Evolutionary conservation across 2,329 filamentous ascomycete genomes (phyloP).

Genomic region (Fusarium ambrosium): DNA sequence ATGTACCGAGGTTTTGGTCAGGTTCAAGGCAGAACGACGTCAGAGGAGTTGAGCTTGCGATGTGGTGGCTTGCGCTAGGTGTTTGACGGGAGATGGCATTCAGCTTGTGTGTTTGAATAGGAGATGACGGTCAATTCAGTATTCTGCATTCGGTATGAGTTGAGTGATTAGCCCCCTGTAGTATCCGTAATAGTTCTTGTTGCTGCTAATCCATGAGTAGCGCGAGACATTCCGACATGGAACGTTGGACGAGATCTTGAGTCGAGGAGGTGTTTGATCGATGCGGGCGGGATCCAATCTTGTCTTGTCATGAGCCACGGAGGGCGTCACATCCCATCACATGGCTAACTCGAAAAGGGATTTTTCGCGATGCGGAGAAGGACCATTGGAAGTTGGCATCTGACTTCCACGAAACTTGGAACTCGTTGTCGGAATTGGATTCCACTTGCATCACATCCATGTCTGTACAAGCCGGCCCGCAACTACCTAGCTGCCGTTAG

Average conservation of each 20-base stretch:
- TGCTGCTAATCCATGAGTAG: neutral
- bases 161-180: neutral
- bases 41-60: slow-evolving; percentile 16
- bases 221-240: neutral
- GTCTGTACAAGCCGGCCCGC: neutral
- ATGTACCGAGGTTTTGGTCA: neutral
- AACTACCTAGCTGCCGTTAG: neutral
- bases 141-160: neutral
- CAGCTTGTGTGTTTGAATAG: neutral
- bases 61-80: slow-evolving; percentile 21
- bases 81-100: slow-evolving; percentile 11
- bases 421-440: slow-evolving; percentile 9
- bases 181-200: neutral
- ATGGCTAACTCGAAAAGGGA: slow-evolving; percentile 40
- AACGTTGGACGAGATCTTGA: neutral
- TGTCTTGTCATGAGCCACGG: slow-evolving; percentile 27
- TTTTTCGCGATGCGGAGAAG: slow-evolving; percentile 32
- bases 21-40: slow-evolving; percentile 12
- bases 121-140: neutral
- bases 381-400: neutral
- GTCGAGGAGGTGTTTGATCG: slow-evolving; percentile 23
- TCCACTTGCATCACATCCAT: neutral
- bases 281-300: slow-evolving; percentile 25
- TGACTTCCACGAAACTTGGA: neutral
- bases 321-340: slow-evolving; percentile 39